Evolutionary conservation across 106 monocot species (phyloP).

Genomic region (Hemerocallis citrina): DNA sequence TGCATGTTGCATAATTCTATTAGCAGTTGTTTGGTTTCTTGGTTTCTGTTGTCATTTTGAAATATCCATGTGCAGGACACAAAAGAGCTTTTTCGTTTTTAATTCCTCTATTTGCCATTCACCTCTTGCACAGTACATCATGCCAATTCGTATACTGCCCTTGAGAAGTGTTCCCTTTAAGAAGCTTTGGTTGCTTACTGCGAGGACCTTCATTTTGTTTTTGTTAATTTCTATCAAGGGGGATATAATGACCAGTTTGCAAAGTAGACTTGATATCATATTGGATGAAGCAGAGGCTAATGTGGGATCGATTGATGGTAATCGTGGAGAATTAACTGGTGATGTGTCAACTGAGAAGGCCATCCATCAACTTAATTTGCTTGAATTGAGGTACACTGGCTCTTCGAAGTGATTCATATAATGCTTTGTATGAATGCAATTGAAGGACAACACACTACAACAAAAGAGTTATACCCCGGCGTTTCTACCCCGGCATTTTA

Average conservation of each 20-base stretch:
- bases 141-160: not conserved
- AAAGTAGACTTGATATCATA: slow-evolving; percentile 64
- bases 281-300: slow-evolving; percentile 49
- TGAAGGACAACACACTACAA: no score
- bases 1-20: not conserved
- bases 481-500: no score
- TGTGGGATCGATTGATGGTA: slow-evolving; percentile 1
- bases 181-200: not conserved
- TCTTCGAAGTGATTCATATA: no score
- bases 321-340: slow-evolving; percentile 3
- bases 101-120: not conserved
- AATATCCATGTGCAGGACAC: not conserved
- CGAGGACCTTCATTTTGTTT: not conserved
- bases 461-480: no score
- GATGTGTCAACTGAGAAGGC: slow-evolving; percentile 20
- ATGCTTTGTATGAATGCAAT: no score
- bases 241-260: slow-evolving; percentile 61
- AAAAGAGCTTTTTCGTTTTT: not conserved
- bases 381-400: slow-evolving; percentile 42
- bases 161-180: not conserved
- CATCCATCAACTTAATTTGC: slow-evolving; percentile 30
- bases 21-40: no score
- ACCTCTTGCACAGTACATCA: not conserved
- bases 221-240: slow-evolving; percentile 20
- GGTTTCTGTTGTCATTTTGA: not conserved